Evolutionary conservation across 1,284 basidiomycete species (phyloP), one percentile per base, ranked within the genome.

Genomic region (Schizopora paradoxa): DNA sequence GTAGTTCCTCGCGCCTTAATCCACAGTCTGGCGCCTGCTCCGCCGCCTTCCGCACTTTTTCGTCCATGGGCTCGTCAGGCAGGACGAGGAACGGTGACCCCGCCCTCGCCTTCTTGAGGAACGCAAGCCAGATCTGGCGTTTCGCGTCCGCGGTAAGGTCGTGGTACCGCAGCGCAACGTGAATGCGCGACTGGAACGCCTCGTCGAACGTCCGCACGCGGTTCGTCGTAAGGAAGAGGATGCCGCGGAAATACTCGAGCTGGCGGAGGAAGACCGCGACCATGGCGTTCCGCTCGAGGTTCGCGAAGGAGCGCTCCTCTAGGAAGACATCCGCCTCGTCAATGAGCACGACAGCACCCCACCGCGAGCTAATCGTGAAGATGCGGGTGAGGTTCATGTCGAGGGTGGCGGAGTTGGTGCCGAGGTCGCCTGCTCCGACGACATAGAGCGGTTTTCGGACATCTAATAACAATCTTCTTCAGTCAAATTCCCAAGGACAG

Each of bases 221-320:
- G 57, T 82, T 82, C 16, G 79, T 82, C 18, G 81, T 82, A 36
- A 84, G 66, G 69, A 84, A 81, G 41, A 83, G 69, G 56, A 80
- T 76, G 3, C 77, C 77, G 32, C 73, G 72, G 61, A 61, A 37
- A 19, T 43, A 43, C 57, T 83, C 79, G 43, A 81, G 68, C 54
- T 76, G 73, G 16, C 76, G 74, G 35, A 79, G 63, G 46, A 80
- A 80, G 11, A 80, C 74, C 2, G 78, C 76, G 8, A 82, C 78
- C 71, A 82, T 76, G 2, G 78, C 77, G 54, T 82, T 82, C 11
- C 78, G 69, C 54, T 74, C 67, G 6, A 80, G 58, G 52, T 81
- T 76, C 50, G 77, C 73, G 35, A 79, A 56, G 1, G 76, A 76
- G 14, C 79, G 72, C 57, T 74, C 70, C 55, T 82, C 77, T n/a